Percentiles rank a stretch among this genome's conserved stretches.
These are phyloP conservation scores for Botrytis fragariae DNA, from an alignment of 2,329 filamentous ascomycete genomes.

Conservation along the genomic window DNA sequence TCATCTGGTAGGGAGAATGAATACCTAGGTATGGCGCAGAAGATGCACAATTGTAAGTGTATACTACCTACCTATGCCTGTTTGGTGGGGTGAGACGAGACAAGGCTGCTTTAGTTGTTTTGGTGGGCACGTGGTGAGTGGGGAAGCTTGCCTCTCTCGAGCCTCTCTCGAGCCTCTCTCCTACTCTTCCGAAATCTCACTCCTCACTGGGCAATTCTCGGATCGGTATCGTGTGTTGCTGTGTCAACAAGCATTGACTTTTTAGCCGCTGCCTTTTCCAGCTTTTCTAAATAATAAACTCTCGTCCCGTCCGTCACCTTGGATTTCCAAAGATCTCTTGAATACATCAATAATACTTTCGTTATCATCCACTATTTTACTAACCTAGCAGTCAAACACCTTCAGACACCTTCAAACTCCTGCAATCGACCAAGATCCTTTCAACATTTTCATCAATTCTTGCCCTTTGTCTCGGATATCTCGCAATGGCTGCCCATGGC, in stretches of 20 bases:
- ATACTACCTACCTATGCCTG: neutral
- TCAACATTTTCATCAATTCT: neutral
- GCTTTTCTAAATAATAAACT: conserved; percentile 8
- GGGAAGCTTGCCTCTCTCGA: neutral
- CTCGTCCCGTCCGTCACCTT: neutral
- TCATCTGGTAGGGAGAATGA: neutral
- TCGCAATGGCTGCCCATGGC: conserved; percentile 66
- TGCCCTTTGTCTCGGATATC: neutral
- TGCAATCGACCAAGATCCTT: neutral
- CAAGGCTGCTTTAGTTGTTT: neutral
- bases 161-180: neutral
- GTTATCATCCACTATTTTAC: conserved; percentile 15
- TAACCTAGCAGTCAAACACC: conserved; percentile 23
- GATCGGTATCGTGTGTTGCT: neutral
- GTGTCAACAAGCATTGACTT: conserved; percentile 9
- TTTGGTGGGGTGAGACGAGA: neutral
- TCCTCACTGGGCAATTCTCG: neutral
- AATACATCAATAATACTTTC: neutral
- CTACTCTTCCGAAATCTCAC: neutral
- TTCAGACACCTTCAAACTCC: neutral
- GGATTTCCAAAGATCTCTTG: neutral
- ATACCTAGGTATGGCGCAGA: neutral
- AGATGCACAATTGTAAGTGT: neutral
- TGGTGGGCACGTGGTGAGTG: neutral
- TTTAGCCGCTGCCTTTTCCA: neutral